These are phyloP conservation scores for Combretum micranthum DNA, from an alignment of 345 rosid genomes.

Conservation along the genomic window DNA sequence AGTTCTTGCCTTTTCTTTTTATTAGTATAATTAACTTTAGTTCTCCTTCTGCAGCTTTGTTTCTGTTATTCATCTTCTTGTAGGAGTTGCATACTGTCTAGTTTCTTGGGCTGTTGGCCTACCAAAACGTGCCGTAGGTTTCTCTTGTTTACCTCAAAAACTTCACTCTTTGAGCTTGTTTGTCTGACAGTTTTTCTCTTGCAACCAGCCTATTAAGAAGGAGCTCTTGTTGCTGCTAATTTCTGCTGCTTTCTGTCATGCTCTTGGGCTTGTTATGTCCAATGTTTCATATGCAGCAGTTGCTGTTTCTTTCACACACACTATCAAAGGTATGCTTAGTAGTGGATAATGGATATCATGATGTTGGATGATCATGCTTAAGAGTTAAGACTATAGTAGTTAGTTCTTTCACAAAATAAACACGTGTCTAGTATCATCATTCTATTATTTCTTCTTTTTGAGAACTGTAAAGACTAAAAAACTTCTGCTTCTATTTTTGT, in stretches of 20 bases:
- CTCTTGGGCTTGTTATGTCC: conserved; percentile 85
- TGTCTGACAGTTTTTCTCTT: not conserved
- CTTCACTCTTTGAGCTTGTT: not conserved
- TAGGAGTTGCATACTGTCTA: conserved; percentile 90
- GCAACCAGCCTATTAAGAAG: conserved; percentile 66
- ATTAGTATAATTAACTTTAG: too few relatives aligned
- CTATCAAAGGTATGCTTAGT: conserved; percentile 57
- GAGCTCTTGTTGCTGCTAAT: conserved; percentile 73
- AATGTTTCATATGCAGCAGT: conserved; percentile 96
- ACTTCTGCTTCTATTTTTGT: too few relatives aligned
- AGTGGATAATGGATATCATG: too few relatives aligned
- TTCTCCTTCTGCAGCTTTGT: conserved; percentile 52
- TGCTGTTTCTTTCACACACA: conserved; percentile 96
- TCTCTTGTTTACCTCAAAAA: not conserved
- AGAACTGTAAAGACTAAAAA: too few relatives aligned
- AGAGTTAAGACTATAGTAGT: too few relatives aligned
- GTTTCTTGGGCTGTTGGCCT: conserved; percentile 87
- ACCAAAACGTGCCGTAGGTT: conserved; percentile 91
- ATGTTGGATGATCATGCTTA: not conserved
- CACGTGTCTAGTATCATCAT: too few relatives aligned
- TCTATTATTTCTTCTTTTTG: too few relatives aligned
- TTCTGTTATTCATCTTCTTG: conserved; percentile 84
- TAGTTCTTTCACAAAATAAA: too few relatives aligned
- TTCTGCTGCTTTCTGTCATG: conserved; percentile 95
- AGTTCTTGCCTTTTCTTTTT: too few relatives aligned